A percentile compares a stretch with the other conserved stretches of the same genome.
Conservation (phyloP, 192 early-diverging fungal genomes). For the Coemansia sp. region DNA sequence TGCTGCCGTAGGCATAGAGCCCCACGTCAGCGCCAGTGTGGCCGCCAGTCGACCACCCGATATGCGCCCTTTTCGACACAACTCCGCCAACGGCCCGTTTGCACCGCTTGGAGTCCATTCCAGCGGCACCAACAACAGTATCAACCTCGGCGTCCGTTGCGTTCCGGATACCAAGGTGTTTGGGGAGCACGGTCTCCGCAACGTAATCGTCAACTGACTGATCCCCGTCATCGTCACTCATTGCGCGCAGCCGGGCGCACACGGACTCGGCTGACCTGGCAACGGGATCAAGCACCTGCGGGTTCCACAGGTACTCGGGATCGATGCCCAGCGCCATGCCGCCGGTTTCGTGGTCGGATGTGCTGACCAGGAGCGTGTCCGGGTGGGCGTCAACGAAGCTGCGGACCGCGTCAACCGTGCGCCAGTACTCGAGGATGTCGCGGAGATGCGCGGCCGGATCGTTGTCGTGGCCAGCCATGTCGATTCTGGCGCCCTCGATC, state of each 20-base stretch:
- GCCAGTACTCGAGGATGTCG: conserved; percentile 62
- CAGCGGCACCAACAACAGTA: neutral
- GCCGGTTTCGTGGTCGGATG: conserved; percentile 68
- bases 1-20: conserved; percentile 62
- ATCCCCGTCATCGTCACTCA: neutral
- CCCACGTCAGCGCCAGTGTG: conserved; percentile 94
- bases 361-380: conserved; percentile 57
- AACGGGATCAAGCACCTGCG: conserved; percentile 31
- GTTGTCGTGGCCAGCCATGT: conserved; percentile 62
- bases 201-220: neutral
- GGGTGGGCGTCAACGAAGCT: conserved; percentile 52
- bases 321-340: conserved; percentile 57
- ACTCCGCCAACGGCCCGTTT: conserved; percentile 27
- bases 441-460: conserved; percentile 61
- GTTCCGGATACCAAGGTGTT: conserved; percentile 39
- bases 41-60: conserved; percentile 79
- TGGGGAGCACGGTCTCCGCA: conserved; percentile 15
- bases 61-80: conserved; percentile 30
- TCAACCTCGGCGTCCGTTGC: conserved; percentile 27
- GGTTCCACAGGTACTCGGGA: conserved; percentile 59
- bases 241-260: conserved; percentile 11
- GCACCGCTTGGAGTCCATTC: conserved; percentile 8
- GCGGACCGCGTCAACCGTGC: conserved; percentile 51
- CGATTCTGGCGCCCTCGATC: conserved; percentile 65
- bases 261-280: conserved; percentile 35